Base-by-base conservation (phyloP, 306 rosid genomes). In the Pyrus communis region DNA sequence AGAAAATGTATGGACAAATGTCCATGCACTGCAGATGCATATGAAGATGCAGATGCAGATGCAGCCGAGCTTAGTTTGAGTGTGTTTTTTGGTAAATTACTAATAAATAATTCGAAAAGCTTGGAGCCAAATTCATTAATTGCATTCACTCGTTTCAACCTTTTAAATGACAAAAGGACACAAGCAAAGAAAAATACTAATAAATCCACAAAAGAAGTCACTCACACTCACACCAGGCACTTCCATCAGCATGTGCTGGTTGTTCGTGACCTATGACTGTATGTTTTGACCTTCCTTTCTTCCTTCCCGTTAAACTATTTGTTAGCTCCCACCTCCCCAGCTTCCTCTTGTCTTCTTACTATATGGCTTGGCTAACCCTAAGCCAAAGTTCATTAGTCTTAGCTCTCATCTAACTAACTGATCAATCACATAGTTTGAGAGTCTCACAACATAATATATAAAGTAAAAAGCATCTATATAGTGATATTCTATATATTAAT, bases 121-220 rank as follows among this genome's bases (percentile, higher is more conserved):
- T 80, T 88, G 89, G 91, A 85, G 64, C 79, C 81, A 77, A 81
- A 85, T 88, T 35, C 91, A 88, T 88, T 68, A 85, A 85, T 83
- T 81, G 85, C 89, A 74, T 51, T 81, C 82, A 66, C 82, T 75
- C 63, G 67, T 51, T 77, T 71, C 78, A 13, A 61, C 68, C 42
- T 70, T 77, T 78, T 83, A 74, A 81, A 69, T 78, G 83, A 71
- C 63, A 74, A 70, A 71, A 80, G 74, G 89, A 83, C 86, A 81
- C 54, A 38, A 0, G 9, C 51, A 70, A 59, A 83, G 75, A 63
- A 80, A 51, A 33, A 71, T 62, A 25, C 15, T 69, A 62, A 58
- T 61, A 27, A 13, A 25, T 28, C 14, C 58, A 6, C 62, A 28
- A 27, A 62, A 27, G 17, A 63, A 11, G n/a, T 65, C 17, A 10